Percentiles rank a stretch among this genome's conserved stretches.
These are phyloP conservation scores for Panaeolus papilionaceus DNA, from an alignment of 768 basidiomycete genomes.

Conservation along the genomic window DNA sequence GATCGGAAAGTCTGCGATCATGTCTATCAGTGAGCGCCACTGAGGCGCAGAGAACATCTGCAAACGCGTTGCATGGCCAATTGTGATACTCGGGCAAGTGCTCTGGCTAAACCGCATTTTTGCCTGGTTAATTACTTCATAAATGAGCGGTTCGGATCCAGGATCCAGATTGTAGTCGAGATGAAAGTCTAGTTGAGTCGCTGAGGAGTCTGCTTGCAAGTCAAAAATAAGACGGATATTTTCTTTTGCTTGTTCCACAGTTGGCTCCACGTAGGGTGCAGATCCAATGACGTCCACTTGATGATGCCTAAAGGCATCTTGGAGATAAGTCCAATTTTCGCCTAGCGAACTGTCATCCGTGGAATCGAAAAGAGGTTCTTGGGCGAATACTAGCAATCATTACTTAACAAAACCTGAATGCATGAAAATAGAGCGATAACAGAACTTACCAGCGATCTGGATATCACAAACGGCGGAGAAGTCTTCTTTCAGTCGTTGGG, in stretches of 20 bases:
- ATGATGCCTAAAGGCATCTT: slow-evolving; percentile 42
- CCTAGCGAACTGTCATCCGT: slow-evolving; percentile 42
- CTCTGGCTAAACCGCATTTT: slow-evolving; percentile 25
- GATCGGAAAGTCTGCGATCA: slow-evolving; percentile 52
- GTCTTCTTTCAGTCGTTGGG: slow-evolving; percentile 51
- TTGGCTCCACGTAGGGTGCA: slow-evolving; percentile 69
- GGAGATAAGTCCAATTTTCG: slow-evolving; percentile 52
- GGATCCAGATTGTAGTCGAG: slow-evolving; percentile 70
- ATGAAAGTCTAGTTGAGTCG: slow-evolving; percentile 65
- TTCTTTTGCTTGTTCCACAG: slow-evolving; percentile 48
- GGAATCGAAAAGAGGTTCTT: slow-evolving; percentile 59
- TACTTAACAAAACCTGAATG: slow-evolving; percentile 8
- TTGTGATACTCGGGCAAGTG: slow-evolving; percentile 47
- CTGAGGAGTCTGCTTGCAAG: slow-evolving; percentile 43
- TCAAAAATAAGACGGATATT: slow-evolving; percentile 62
- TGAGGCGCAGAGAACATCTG: slow-evolving; percentile 50
- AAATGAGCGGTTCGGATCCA: slow-evolving; percentile 56
- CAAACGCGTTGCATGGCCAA: slow-evolving; percentile 68
- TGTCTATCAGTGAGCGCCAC: slow-evolving; percentile 49
- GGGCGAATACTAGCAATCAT: slow-evolving; percentile 56
- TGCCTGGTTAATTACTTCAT: slow-evolving; percentile 53
- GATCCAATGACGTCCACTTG: slow-evolving; percentile 64
- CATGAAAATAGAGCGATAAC: slow-evolving; percentile 20
- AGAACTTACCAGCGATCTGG: slow-evolving; percentile 56
- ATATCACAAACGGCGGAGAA: slow-evolving; percentile 56